Evolutionary conservation across 148 eudicot species (phyloP).

Genomic region (Fagopyrum tataricum): DNA sequence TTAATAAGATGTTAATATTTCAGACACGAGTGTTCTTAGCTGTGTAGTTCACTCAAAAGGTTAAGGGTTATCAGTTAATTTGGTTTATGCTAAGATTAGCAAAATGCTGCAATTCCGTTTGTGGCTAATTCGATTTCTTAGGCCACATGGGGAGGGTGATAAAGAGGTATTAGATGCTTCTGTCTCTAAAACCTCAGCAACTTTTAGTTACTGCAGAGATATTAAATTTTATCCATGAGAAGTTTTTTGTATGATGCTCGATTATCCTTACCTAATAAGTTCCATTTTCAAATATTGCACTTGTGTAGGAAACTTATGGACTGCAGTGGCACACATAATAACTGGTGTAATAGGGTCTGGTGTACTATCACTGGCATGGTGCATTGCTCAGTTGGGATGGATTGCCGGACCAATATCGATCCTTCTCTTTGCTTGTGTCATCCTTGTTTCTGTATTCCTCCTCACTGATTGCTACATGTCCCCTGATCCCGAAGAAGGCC

Average conservation of each 20-base stretch:
- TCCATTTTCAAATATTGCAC: conserved; percentile 4
- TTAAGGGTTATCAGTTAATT: too few relatives aligned
- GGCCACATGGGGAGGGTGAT: too few relatives aligned
- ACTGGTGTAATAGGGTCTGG: conserved; percentile 72
- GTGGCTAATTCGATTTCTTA: background rate
- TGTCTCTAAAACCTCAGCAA: too few relatives aligned
- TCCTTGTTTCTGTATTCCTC: conserved; percentile 45
- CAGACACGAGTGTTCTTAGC: too few relatives aligned
- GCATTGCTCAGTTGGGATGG: conserved; percentile 67
- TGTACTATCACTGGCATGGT: conserved; percentile 56
- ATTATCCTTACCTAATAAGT: background rate
- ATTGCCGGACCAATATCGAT: conserved; percentile 48
- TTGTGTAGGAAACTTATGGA: conserved; percentile 43
- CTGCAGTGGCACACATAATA: conserved; percentile 62
- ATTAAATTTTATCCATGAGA: background rate
- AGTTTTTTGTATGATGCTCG: background rate
- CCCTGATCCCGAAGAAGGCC: conserved; percentile 52
- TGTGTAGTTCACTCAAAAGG: too few relatives aligned
- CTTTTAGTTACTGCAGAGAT: background rate
- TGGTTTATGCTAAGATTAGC: too few relatives aligned
- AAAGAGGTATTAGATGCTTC: too few relatives aligned
- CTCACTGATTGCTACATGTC: conserved; percentile 49
- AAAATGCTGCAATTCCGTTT: background rate
- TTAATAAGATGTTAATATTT: too few relatives aligned
- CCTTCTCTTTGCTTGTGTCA: conserved; percentile 39